phyloP scores from a whole-genome alignment of 129 eudicot species.

The Oenanthe sinensis region DNA sequence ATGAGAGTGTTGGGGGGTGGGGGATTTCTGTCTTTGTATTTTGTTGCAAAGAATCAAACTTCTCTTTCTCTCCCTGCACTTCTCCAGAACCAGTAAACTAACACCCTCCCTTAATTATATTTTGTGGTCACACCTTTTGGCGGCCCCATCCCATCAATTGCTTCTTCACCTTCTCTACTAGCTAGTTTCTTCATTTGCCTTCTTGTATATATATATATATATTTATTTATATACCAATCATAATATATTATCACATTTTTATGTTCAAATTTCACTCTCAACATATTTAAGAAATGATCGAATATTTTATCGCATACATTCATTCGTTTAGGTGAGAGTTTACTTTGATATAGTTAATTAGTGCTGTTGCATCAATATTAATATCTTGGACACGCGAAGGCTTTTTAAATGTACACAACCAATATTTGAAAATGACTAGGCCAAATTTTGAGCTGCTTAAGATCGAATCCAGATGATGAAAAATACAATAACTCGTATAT shows the following conservation, averaged over 20 bases:
- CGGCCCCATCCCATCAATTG: conserved; percentile 9
- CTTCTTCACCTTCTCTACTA: not conserved
- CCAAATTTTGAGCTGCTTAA: not conserved
- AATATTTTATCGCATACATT: too few species aligned
- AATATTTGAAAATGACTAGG: too few species aligned
- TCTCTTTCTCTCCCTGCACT: conserved; percentile 3
- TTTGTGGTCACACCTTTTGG: conserved; percentile 27
- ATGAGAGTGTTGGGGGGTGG: conserved; percentile 16
- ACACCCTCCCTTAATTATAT: conserved; percentile 3
- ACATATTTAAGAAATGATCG: too few species aligned
- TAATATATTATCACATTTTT: too few species aligned
- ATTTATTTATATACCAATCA: too few species aligned
- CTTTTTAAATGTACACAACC: not conserved
- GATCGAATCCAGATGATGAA: not conserved
- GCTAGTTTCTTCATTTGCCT: not conserved
- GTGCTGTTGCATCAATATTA: not conserved
- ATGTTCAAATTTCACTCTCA: too few species aligned
- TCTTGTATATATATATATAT: not conserved
- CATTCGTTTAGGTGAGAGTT: not conserved
- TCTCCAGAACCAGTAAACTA: conserved; percentile 1
- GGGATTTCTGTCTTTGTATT: conserved; percentile 23
- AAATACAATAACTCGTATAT: not conserved
- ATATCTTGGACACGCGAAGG: not conserved
- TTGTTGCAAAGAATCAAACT: conserved; percentile 22
- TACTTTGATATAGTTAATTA: not conserved